phyloP scores from a whole-genome alignment of 768 basidiomycete species.

The Leccinum uliginosum region DNA sequence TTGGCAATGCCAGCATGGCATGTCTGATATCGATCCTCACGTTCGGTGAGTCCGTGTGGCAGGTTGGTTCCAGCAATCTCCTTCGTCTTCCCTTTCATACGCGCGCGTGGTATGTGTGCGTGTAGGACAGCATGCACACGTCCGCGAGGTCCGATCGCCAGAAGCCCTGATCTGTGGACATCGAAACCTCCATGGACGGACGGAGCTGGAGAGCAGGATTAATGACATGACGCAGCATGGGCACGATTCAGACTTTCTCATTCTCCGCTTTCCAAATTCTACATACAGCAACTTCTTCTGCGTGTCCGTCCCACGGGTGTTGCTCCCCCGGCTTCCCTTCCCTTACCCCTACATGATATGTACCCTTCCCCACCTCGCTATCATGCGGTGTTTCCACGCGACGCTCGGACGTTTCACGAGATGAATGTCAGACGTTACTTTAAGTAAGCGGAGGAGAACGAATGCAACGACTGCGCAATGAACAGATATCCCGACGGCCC shows the following conservation, averaged over 20 bases:
- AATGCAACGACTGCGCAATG: neutral
- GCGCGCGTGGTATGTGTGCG: neutral
- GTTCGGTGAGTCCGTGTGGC: neutral
- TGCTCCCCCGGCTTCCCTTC: neutral
- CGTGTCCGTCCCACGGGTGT: neutral
- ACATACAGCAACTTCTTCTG: neutral
- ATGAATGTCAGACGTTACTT: neutral
- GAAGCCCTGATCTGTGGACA: conserved; percentile 2
- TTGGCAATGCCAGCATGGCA: neutral
- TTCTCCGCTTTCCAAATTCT: neutral
- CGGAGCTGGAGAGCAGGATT: neutral
- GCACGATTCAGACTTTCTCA: neutral
- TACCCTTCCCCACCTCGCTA: neutral
- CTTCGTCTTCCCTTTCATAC: neutral
- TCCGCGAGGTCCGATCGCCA: conserved; percentile 14
- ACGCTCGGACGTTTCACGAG: conserved; percentile 23
- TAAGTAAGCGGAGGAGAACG: neutral
- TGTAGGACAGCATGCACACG: neutral
- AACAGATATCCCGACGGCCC: conserved; percentile 1
- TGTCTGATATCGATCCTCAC: neutral
- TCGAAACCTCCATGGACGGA: neutral
- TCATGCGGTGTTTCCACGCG: conserved; percentile 10
- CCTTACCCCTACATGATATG: neutral
- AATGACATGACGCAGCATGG: neutral
- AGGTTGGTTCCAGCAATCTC: neutral